These are phyloP conservation scores for Euphorbia lathyris DNA, from an alignment of 345 rosid species.

Conservation along the genomic window DNA sequence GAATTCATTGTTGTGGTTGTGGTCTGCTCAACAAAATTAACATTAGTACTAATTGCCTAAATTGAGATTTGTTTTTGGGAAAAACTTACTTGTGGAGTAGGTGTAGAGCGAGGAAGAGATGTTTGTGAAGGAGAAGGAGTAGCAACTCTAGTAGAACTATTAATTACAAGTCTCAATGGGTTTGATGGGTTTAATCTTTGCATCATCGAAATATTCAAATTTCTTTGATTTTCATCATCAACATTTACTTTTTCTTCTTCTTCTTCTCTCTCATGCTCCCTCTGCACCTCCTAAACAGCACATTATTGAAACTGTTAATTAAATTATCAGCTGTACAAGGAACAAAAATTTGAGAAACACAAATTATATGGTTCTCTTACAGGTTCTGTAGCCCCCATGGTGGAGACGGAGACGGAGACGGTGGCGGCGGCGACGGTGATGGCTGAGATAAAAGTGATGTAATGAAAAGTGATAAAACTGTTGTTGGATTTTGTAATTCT, in stretches of 20 bases:
- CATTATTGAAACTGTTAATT: conserved; percentile 13
- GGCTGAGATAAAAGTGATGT: neutral
- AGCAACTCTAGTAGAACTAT: conserved; percentile 51
- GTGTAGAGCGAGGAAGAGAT: conserved; percentile 66
- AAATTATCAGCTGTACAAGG: neutral
- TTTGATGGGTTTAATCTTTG: conserved; percentile 72
- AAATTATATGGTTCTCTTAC: conserved; percentile 24
- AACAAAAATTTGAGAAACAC: neutral
- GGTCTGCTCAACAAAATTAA: conserved; percentile 48
- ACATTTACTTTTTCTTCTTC: conserved; percentile 22
- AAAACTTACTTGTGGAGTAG: conserved; percentile 67
- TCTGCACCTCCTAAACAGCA: conserved; percentile 36
- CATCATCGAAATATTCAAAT: conserved; percentile 49
- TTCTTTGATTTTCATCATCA: conserved; percentile 14
- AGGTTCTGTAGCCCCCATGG: conserved; percentile 54
- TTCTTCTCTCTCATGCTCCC: conserved; percentile 31
- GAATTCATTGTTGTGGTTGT: conserved; percentile 68
- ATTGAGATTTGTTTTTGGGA: neutral
- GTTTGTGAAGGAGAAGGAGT: conserved; percentile 46
- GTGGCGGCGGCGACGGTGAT: conserved; percentile 18
- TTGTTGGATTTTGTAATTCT: conserved; percentile 20
- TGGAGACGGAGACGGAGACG: conserved; percentile 32
- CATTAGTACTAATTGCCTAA: no score
- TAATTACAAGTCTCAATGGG: conserved; percentile 65
- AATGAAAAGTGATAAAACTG: conserved; percentile 9